Evolutionary conservation across 2,329 filamentous ascomycete genomes (phyloP).

Genomic region (Aspergillus ustus): DNA sequence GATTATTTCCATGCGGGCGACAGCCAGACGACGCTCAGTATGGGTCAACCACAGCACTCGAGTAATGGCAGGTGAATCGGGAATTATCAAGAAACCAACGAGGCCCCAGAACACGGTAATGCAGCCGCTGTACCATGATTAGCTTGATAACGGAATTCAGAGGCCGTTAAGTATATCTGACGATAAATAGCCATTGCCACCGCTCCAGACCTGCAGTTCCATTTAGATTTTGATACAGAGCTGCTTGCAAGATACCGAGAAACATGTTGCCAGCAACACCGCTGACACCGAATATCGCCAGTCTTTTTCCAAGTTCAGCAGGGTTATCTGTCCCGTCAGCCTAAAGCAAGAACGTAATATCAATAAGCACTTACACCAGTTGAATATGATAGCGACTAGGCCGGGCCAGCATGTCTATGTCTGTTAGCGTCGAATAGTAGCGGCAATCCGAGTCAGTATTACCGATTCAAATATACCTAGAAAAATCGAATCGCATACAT

Average conservation of each 20-base stretch:
- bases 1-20: slow-evolving; percentile 23
- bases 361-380: slow-evolving; percentile 21
- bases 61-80: slow-evolving; percentile 24
- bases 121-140: slow-evolving; percentile 13
- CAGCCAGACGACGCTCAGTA: slow-evolving; percentile 18
- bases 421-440: background rate
- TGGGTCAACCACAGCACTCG: slow-evolving; percentile 25
- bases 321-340: slow-evolving; percentile 13
- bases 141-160: background rate
- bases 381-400: slow-evolving; percentile 30
- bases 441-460: background rate
- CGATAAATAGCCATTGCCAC: slow-evolving; percentile 10
- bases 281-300: slow-evolving; percentile 25
- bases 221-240: slow-evolving; percentile 24
- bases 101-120: slow-evolving; percentile 25
- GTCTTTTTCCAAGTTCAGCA: slow-evolving; percentile 19
- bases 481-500: slow-evolving; percentile 44
- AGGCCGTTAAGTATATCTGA: background rate
- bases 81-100: slow-evolving; percentile 24
- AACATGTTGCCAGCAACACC: slow-evolving; percentile 25
- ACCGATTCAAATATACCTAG: slow-evolving; percentile 41
- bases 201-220: slow-evolving; percentile 14
- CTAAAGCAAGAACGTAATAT: background rate
- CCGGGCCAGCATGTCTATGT: slow-evolving; percentile 34
- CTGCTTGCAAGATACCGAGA: slow-evolving; percentile 23